Evolutionary conservation across 345 rosid genomes (phyloP), one percentile per base, ranked within the genome.

Genomic region (Pugionium dolabratum): DNA sequence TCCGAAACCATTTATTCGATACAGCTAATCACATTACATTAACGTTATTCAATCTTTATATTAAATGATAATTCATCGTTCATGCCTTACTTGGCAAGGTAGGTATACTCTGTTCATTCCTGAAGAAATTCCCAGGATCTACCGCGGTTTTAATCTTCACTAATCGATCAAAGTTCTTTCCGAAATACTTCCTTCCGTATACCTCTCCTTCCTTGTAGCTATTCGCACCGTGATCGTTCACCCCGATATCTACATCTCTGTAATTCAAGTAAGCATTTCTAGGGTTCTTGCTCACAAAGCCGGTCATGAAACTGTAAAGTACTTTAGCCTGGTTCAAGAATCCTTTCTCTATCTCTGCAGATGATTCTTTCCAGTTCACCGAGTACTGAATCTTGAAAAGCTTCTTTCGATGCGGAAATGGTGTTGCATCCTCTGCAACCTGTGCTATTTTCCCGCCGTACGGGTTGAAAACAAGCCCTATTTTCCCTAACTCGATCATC

Each of bases 321-420:
- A 49, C 60, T 10, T 71, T 76, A 1, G 59, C 59, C 35, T 72
- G 67, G 7, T 40, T 54, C 60, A 79, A 62, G 67, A 37, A 62
- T 0, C 70, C 59, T 26, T 46, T 54, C 30, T 70, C 90, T 5
- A 66, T 18, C 35, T 61, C 82, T 0, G 10, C 4, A 37, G 80
- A 75, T 0, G 72, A 61, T 4, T 81, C 76, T 5, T 66, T 18
- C 95, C 93, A 88, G 6, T 54, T 80, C 33, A 79, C 62, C 0
- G 75, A 53, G 50, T 85, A 79, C 57, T 80, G 79, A 25, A 90
- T 68, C 76, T 81, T 84, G 54, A 34, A 86, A 52, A 90, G 49
- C 29, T 79, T 85, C 0, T 90, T 76, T 2, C 95, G 42, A 1
- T 90, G 97, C 0, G 97, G 91, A 3, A 81, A 85, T 0, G 95